phyloP scores from a whole-genome alignment of 23 red algal species.

The Gracilaria gracilis region DNA sequence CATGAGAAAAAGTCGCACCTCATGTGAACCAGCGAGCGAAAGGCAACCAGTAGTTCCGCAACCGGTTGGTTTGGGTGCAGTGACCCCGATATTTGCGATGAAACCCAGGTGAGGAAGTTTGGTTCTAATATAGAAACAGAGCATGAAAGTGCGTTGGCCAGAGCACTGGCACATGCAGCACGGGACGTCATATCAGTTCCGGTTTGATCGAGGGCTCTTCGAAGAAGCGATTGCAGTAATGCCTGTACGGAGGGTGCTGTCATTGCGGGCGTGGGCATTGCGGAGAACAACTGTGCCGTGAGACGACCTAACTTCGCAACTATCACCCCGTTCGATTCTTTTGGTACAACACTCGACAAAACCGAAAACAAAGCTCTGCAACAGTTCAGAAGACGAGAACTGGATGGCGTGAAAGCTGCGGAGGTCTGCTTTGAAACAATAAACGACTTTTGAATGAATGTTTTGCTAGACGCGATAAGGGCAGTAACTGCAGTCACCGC shows the following conservation, averaged over 20 bases:
- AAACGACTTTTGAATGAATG: constrained; percentile 42
- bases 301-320: constrained; percentile 45
- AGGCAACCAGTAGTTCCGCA: constrained; percentile 20
- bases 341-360: background rate
- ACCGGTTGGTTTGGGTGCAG: constrained; percentile 17
- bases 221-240: constrained; percentile 3
- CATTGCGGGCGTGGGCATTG: constrained; percentile 12
- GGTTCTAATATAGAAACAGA: background rate
- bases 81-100: background rate
- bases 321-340: constrained; percentile 29
- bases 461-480: constrained; percentile 11
- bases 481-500: constrained; percentile 20
- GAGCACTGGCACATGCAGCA: constrained; percentile 31
- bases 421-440: constrained; percentile 1
- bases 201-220: constrained; percentile 6
- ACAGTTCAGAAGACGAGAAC: constrained; percentile 5
- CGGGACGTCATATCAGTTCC: constrained; percentile 39
- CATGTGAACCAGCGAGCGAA: constrained; percentile 14
- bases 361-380: constrained; percentile 18
- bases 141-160: constrained; percentile 29
- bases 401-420: constrained; percentile 29
- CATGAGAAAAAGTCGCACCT: constrained; percentile 16
- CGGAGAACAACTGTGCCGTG: constrained; percentile 4
- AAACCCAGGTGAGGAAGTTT: background rate
- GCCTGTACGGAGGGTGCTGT: background rate